Evolutionary conservation across 805 yeast genomes (phyloP).

Genomic region (Wickerhamomyces bovis): DNA sequence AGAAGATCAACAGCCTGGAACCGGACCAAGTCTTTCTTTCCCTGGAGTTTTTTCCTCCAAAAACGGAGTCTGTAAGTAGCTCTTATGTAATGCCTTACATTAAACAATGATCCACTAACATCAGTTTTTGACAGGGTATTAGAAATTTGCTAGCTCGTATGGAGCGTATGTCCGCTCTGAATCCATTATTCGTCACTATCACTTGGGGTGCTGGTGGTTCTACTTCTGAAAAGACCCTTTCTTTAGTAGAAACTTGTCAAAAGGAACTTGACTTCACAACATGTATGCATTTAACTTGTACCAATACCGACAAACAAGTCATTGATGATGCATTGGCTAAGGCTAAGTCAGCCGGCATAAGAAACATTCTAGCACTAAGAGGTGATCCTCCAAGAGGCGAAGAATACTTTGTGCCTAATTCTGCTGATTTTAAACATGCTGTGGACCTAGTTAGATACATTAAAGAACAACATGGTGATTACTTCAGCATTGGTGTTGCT

Average conservation of each 20-base stretch:
- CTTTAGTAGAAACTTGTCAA: conserved; percentile 73
- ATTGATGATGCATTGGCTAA: conserved; percentile 72
- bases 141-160: conserved; percentile 81
- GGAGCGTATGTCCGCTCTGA: conserved; percentile 80
- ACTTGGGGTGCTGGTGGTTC: conserved; percentile 99
- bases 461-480: conserved; percentile 61
- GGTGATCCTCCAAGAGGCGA: conserved; percentile 91
- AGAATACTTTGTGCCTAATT: conserved; percentile 46
- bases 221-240: conserved; percentile 79
- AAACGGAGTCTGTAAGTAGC: conserved; percentile 61
- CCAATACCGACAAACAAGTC: conserved; percentile 73
- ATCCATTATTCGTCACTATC: conserved; percentile 84
- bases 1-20: conserved; percentile 42
- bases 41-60: conserved; percentile 96
- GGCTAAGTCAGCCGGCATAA: conserved; percentile 74
- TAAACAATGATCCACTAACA: conserved; percentile 3
- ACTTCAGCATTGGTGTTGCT: conserved; percentile 93
- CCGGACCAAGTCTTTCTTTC: conserved; percentile 65
- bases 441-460: conserved; percentile 84
- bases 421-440: conserved; percentile 57
- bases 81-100: not conserved
- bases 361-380: conserved; percentile 85
- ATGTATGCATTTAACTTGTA: conserved; percentile 92
- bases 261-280: conserved; percentile 77
- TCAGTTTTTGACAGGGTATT: conserved; percentile 47